Evolutionary conservation across 805 yeast genomes (phyloP).

Genomic region (Saccharomycopsis synnaedendra): DNA sequence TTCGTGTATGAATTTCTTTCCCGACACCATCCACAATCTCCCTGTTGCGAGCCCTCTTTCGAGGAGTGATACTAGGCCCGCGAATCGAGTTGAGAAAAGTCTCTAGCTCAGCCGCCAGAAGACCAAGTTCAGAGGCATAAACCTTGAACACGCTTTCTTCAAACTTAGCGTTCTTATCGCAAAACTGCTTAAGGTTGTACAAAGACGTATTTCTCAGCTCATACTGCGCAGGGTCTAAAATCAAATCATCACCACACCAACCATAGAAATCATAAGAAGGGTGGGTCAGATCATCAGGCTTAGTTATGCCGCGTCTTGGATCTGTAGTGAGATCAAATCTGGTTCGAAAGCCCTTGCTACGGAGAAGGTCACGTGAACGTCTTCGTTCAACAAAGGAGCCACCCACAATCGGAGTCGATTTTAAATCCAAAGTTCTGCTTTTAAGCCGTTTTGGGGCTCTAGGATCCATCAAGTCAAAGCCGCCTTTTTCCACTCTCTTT

Average conservation of each 20-base stretch:
- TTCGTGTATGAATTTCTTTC: not conserved
- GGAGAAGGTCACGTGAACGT: slow-evolving; percentile 34
- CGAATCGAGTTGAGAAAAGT: not conserved
- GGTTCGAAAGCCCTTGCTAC: slow-evolving; percentile 40
- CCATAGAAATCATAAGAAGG: slow-evolving; percentile 30
- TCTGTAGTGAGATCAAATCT: slow-evolving; percentile 39
- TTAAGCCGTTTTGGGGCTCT: no score
- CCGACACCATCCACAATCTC: not conserved
- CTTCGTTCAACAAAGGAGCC: slow-evolving; percentile 35
- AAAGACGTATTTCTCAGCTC: slow-evolving; percentile 35
- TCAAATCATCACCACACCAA: slow-evolving; percentile 29
- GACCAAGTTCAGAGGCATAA: slow-evolving; percentile 6
- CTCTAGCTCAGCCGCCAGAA: slow-evolving; percentile 5
- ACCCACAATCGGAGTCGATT: slow-evolving; percentile 27
- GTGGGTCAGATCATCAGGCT: slow-evolving; percentile 24
- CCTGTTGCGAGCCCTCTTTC: not conserved
- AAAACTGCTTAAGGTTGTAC: slow-evolving; percentile 45
- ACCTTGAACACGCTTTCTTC: slow-evolving; percentile 15
- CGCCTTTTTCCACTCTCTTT: slow-evolving; percentile 11
- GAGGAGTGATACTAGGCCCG: not conserved
- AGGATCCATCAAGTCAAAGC: not conserved
- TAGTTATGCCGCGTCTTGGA: slow-evolving; percentile 28
- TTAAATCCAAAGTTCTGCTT: not conserved
- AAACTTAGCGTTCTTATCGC: slow-evolving; percentile 41
- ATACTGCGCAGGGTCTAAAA: slow-evolving; percentile 28